Evolutionary conservation across 2,329 filamentous ascomycete genomes (phyloP), one percentile per base, ranked within the genome.

Genomic region (Trichoderma oligosporum): DNA sequence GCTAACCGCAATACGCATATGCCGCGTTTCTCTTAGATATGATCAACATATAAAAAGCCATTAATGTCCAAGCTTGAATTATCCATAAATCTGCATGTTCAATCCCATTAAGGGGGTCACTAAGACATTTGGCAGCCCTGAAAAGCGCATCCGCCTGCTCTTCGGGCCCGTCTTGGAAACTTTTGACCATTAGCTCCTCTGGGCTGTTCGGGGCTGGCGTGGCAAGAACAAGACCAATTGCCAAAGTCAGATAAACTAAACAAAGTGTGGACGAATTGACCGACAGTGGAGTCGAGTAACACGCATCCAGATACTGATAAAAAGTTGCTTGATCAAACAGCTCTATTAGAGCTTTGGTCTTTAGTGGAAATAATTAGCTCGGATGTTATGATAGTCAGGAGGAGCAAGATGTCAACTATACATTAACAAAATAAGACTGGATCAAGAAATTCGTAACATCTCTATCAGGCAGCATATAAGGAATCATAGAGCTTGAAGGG

Each of bases 51-150:
- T 86, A 88, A 2, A 86, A 68, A 0, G 84, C 77, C 80, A 87
- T 86, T 33, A 88, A 70, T 0, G 82, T 70, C 41, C 87, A 71
- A 2, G 83, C 82, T 64, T 87, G 84, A 45, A 88, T 77, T 11
- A 82, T 82, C 81, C 83, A 86, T 58, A 87, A 80, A 56, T 85
- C 80, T 20, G 79, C 81, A 63, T 86, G 81, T 64, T 86, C 83
- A 46, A 85, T 79, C 0, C 81, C 76, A 3, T 71, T 68, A 1
- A 73, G 67, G 1, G 73, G 71, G 44, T 78, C 73, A 16, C 71
- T 72, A 14, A 86, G 71, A 39, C 73, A 74, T 61, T 80, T 83
- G 4, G 84, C 84, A 60, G 79, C 82, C 14, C 78, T 72, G 64
- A 84, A 88, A 65, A 87, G 86, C 9, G 81, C 70, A 61, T 87